Base-by-base conservation (phyloP, 106 monocot species). In the Vanilla planifolia region DNA sequence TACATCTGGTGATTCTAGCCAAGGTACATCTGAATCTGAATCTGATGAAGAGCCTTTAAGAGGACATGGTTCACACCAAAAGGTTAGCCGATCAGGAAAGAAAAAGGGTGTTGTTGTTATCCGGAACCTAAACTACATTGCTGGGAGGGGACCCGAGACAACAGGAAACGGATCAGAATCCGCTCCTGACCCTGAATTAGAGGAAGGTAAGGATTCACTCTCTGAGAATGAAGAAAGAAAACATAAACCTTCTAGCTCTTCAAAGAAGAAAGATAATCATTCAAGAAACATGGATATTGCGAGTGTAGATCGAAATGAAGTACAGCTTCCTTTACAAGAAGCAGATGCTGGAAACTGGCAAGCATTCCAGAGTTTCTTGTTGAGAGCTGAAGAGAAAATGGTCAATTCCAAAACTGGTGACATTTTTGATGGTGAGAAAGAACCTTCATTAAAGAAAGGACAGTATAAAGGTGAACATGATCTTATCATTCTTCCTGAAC, bases 21-120 rank as follows among this genome's bases (percentile, higher is more conserved):
- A 44, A 40, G 67, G 51, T 25, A 43, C 64, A 8, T 75, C 73
- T 17, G 87, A 84, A 26, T 75, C 73, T 17, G 87, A 84, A 26
- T 43, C 60, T 21, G 84, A 85, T 35, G 64, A 81, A 75, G 89
- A 79, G 61, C 44, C 40, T 45, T 70, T 62, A 76, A 55, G 53
- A 55, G 71, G 63, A 35, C 65, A 20, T 48, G 76, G 76, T 51
- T 83, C 79, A 36, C 82, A 73, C 57, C 84, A 63, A 70, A 81
- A 65, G 28, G 15, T 6, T 69, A 51, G 68, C 50, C 69, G 59
- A 40, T 79, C 81, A 43, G 69, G 86, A 23, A 90, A 79, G 50
- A 98, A 96, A 65, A 74, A 88, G 48, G 77, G 81, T 23, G 62
- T 72, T 42, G 84, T 88, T 64, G 88, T 91, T n/a, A 91, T 85